phyloP scores from a whole-genome alignment of 1,284 basidiomycete species.

The Rhodotorula sp. region DNA sequence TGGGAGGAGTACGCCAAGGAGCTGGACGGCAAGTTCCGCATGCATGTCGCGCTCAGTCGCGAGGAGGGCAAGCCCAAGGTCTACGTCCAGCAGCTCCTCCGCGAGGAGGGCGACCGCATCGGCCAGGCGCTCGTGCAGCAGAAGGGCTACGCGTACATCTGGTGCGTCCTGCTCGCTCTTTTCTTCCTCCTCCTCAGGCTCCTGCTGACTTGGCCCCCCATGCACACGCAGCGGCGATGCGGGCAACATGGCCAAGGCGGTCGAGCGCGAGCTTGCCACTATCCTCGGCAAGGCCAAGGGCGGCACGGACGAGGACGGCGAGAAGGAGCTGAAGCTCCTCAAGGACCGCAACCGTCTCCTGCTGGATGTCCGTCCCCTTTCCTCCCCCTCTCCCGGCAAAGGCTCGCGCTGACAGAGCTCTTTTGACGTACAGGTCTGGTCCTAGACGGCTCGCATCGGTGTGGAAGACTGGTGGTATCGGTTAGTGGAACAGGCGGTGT shows the following conservation, averaged over 20 bases:
- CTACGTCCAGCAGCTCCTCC: constrained; percentile 96
- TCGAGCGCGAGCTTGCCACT: constrained; percentile 80
- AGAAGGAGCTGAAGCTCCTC: constrained; percentile 84
- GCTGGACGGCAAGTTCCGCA: constrained; percentile 84
- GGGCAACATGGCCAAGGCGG: constrained; percentile 91
- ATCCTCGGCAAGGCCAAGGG: constrained; percentile 95
- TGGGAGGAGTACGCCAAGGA: constrained; percentile 86
- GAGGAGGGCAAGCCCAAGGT: constrained; percentile 74
- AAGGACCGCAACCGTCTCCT: constrained; percentile 63
- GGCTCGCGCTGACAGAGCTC: not conserved
- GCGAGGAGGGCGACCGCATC: constrained; percentile 76
- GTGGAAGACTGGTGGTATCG: not conserved
- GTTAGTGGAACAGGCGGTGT: fast-evolving
- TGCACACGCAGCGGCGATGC: constrained; percentile 77
- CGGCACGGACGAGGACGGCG: constrained; percentile 79
- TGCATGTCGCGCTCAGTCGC: constrained; percentile 87
- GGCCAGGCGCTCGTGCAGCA: constrained; percentile 86
- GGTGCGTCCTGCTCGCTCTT: constrained; percentile 20
- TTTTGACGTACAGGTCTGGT: constrained; percentile 11
- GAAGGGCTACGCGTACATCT: constrained; percentile 74
- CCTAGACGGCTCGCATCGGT: not conserved
- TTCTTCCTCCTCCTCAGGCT: not conserved
- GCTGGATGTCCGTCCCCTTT: constrained; percentile 32
- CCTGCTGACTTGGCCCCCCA: not conserved
- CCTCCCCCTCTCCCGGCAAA: not conserved